Base-by-base conservation (phyloP, 352 stramenopile genomes). In the Phytophthora idaei region DNA sequence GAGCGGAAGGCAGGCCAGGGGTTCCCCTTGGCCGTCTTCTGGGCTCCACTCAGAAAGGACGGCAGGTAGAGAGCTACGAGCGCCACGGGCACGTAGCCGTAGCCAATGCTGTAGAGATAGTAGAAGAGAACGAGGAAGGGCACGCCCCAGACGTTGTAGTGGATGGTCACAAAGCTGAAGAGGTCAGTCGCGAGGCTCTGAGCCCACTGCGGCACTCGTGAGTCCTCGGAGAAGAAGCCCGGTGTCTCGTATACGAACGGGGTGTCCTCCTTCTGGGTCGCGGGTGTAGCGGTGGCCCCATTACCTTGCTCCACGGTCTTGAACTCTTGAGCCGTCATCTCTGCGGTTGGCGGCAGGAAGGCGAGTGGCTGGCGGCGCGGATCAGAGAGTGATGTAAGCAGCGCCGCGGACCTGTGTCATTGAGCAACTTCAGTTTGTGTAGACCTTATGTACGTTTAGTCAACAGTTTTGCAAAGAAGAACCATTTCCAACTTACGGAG, bases 61-160 rank as follows among this genome's bases (percentile, higher is more conserved):
- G 83, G 85, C 63, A 89, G 29, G 69, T 93, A 93, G 8, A 90
- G 29, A 17, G 70, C 71, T 11, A 91, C 64, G 1, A 90, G 58
- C 25, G 80, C 85, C 21, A 86, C 58, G n/a, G 76, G 73, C 1
- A 90, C 46, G 25, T 87, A 65, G 7, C 72, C 71, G 52, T 93
- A 89, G 27, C 80, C 82, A 32, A 72, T 80, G 29, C 66, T 54
- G 71, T 88, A 79, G 29, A 93, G 69, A 41, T 84, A 90, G 68
- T 89, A 89, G 63, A 90, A 84, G 36, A 90, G 57, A 48, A 73
- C 69, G 28, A 80, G 27, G 39, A 84, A 80, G 0, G 78, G 75
- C n/a, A 79, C 52, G 17, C 68, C 59, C 80, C 81, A 93, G 28
- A 90, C 52, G 62, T 90, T 90, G 79, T 93, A 93, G 68, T 93